Percentiles rank a stretch among this genome's conserved stretches.
These are phyloP conservation scores for Schizophyllum amplum DNA, from an alignment of 1,284 basidiomycete genomes.

Conservation along the genomic window DNA sequence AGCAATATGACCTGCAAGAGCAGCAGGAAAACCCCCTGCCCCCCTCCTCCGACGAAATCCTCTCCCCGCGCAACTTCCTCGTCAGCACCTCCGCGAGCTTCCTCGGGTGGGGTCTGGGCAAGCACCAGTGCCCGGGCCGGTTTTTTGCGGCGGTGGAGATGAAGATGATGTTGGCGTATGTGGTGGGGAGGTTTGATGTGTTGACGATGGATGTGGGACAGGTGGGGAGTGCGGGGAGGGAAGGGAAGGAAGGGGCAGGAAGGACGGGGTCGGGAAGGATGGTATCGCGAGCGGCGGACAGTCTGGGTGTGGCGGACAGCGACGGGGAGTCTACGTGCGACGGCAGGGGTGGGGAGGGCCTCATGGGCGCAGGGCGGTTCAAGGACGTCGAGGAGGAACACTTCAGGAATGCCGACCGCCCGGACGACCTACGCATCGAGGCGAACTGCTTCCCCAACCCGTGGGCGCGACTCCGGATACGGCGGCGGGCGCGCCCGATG, in stretches of 20 bases:
- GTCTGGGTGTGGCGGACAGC: no score
- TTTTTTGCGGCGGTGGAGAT: slow-evolving; percentile 36
- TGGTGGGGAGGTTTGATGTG: slow-evolving; percentile 35
- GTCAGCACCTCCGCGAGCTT: slow-evolving; percentile 1
- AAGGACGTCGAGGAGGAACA: not conserved
- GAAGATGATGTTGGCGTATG: slow-evolving; percentile 33
- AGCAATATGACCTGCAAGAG: no score
- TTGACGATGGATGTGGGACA: not conserved
- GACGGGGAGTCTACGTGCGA: not conserved
- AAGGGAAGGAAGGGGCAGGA: no score
- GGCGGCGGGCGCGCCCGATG: not conserved
- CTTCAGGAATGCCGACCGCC: not conserved
- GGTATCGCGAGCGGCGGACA: no score
- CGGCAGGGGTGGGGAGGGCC: not conserved
- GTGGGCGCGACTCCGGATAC: not conserved
- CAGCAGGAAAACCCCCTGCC: no score
- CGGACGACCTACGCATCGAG: not conserved
- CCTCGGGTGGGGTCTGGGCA: not conserved
- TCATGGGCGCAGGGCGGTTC: no score
- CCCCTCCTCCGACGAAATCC: no score
- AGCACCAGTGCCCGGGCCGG: slow-evolving; percentile 27
- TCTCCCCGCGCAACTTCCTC: not conserved
- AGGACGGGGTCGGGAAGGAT: no score
- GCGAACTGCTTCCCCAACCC: not conserved
- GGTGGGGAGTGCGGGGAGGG: not conserved